These are phyloP conservation scores for Ulmus americana DNA, from an alignment of 331 rosid species.

Conservation along the genomic window DNA sequence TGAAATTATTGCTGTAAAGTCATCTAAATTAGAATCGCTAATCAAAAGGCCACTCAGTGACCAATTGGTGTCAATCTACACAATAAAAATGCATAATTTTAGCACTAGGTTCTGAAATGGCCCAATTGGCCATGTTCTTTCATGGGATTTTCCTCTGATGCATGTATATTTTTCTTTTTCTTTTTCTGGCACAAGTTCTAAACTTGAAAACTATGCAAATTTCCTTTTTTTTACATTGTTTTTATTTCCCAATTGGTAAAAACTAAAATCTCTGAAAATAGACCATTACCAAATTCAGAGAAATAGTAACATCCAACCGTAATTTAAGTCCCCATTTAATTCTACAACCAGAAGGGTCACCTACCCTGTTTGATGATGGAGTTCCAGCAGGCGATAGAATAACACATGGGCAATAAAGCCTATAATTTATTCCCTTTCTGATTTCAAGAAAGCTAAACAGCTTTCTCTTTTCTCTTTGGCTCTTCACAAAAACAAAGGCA, in stretches of 20 bases:
- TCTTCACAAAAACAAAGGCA: neutral
- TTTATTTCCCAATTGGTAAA: neutral
- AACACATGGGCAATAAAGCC: no score
- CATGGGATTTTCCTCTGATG: neutral
- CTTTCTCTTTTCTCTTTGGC: neutral
- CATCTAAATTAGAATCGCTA: no score
- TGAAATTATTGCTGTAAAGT: no score
- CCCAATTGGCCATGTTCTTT: neutral
- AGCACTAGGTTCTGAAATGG: no score
- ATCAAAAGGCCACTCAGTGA: no score
- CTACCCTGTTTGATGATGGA: no score
- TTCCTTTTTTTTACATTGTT: neutral
- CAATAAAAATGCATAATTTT: no score
- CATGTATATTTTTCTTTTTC: neutral
- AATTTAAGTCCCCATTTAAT: neutral
- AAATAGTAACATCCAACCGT: neutral
- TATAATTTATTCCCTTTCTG: no score
- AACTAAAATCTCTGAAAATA: neutral
- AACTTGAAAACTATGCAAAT: neutral
- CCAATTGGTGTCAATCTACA: no score
- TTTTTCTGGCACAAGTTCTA: neutral
- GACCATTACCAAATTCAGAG: neutral
- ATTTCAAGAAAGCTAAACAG: no score
- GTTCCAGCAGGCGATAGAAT: no score
- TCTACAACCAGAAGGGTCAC: neutral